Percentiles rank a stretch among this genome's conserved stretches.
These are phyloP conservation scores for Nothophytophthora sp. DNA, from an alignment of 352 stramenopile genomes.

Conservation along the genomic window DNA sequence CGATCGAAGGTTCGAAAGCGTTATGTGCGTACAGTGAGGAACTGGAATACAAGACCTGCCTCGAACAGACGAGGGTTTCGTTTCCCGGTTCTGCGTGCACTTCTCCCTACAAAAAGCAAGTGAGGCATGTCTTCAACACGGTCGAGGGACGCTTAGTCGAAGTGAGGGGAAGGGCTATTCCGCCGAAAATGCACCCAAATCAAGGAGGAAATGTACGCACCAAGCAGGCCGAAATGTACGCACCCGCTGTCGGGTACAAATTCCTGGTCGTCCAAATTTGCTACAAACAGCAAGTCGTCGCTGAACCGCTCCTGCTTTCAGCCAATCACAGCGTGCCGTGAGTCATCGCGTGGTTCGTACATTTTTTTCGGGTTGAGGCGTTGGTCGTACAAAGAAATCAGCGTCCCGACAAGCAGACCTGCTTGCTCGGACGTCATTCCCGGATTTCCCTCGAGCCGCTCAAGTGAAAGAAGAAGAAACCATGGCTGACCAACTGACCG, in stretches of 20 bases:
- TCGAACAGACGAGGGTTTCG: too few species aligned
- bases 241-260: too few species aligned
- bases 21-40: too few species aligned
- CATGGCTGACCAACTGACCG: conserved; percentile 91
- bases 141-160: conserved; percentile 5
- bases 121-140: too few species aligned
- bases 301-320: too few species aligned
- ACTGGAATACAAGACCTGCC: too few species aligned
- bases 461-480: conserved; percentile 35
- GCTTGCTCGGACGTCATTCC: conserved; percentile 44
- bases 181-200: not conserved
- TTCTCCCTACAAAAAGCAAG: conserved; percentile 5
- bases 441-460: conserved; percentile 52
- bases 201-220: conserved; percentile 8
- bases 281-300: conserved; percentile 33
- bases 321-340: not conserved
- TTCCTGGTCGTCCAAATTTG: conserved; percentile 27
- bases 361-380: not conserved
- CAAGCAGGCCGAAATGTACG: conserved; percentile 3
- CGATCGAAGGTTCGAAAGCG: too few species aligned
- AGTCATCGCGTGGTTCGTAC: conserved; percentile 2
- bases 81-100: too few species aligned
- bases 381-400: not conserved
- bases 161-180: too few species aligned
- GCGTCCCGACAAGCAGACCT: conserved; percentile 1